A percentile compares a stretch with the other conserved stretches of the same genome.
These are phyloP conservation scores for Cryptococcus wingfieldii DNA, from an alignment of 1,284 basidiomycete genomes.

Conservation along the genomic window DNA sequence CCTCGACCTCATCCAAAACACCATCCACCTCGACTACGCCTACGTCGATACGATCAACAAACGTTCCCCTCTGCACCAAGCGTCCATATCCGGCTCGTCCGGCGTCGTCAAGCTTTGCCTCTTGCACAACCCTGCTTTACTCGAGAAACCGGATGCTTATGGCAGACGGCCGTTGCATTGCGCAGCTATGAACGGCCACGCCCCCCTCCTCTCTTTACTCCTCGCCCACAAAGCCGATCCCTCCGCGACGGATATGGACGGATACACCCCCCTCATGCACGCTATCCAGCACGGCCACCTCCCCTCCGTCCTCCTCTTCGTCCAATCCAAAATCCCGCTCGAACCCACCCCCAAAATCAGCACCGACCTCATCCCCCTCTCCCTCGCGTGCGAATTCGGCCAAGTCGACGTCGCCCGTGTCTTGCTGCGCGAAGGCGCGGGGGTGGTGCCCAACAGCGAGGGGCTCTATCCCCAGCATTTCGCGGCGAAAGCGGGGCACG, in stretches of 20 bases:
- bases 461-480: constrained; percentile 96
- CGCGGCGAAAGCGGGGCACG: constrained; percentile 94
- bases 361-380: constrained; percentile 78
- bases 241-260: constrained; percentile 80
- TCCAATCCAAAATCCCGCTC: constrained; percentile 57
- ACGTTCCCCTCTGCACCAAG: constrained; percentile 90
- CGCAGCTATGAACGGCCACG: constrained; percentile 88
- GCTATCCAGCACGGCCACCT: constrained; percentile 83
- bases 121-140: constrained; percentile 50
- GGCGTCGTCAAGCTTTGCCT: constrained; percentile 82
- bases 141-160: constrained; percentile 58
- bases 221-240: constrained; percentile 62
- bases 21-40: constrained; percentile 77
- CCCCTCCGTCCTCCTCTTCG: constrained; percentile 71
- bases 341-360: constrained; percentile 55
- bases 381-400: constrained; percentile 85
- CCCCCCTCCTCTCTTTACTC: constrained; percentile 69
- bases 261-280: constrained; percentile 88
- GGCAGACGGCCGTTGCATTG: constrained; percentile 93
- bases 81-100: constrained; percentile 75
- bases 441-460: constrained; percentile 80
- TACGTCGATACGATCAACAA: constrained; percentile 98
- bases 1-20: constrained; percentile 67
- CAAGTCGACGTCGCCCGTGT: constrained; percentile 78
- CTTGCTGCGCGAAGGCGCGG: constrained; percentile 71